Evolutionary conservation across 163 green algal species (phyloP).

Genomic region (Volvox carteri): DNA sequence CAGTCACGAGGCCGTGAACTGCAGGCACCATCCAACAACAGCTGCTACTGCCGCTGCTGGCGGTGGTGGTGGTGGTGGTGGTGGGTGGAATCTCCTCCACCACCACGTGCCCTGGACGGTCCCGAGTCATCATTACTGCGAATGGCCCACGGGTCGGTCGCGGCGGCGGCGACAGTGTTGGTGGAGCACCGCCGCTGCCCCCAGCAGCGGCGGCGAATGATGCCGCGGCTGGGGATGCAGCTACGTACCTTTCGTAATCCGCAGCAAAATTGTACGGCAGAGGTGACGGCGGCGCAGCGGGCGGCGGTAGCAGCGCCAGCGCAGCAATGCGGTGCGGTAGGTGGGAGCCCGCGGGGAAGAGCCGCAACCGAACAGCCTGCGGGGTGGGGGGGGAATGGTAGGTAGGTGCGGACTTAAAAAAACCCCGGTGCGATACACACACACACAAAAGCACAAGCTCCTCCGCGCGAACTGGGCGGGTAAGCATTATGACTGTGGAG

Average conservation of each 20-base stretch:
- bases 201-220: background rate
- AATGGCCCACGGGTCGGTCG: constrained; percentile 29
- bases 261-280: background rate
- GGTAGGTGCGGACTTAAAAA: no score
- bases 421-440: no score
- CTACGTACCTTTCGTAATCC: background rate
- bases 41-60: background rate
- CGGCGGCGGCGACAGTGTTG: background rate
- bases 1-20: constrained; percentile 19
- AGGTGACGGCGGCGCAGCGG: background rate
- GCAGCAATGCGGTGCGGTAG: background rate
- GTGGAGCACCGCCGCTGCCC: background rate
- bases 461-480: no score
- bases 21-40: constrained; percentile 43
- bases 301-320: constrained; percentile 25
- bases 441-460: no score
- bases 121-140: constrained; percentile 28
- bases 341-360: background rate
- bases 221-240: background rate
- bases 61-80: background rate
- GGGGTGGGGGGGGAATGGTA: background rate
- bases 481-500: no score
- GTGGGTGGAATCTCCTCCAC: constrained; percentile 21
- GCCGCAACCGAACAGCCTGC: background rate
- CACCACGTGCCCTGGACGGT: constrained; percentile 16